Evolutionary conservation across 345 rosid species (phyloP).

Genomic region (Rhodamnia rubescens): DNA sequence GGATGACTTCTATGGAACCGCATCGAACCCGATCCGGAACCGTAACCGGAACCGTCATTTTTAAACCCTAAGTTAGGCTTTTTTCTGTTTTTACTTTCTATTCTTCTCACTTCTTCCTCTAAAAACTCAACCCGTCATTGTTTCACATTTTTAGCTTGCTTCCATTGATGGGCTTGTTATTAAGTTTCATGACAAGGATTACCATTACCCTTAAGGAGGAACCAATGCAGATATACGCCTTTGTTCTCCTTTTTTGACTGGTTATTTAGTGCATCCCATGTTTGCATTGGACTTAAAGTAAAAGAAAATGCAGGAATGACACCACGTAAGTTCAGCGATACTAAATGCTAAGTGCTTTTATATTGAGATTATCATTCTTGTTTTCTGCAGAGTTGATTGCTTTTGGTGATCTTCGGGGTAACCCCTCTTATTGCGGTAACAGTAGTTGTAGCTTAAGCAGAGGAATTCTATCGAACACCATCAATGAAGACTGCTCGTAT

Average conservation of each 20-base stretch:
- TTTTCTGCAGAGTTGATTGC: slow-evolving; percentile 60
- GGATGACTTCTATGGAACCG: too few species aligned
- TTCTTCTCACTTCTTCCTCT: too few species aligned
- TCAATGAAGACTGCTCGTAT: neutral
- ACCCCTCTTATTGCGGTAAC: slow-evolving; percentile 64
- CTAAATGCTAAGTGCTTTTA: neutral
- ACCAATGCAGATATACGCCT: neutral
- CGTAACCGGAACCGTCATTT: too few species aligned
- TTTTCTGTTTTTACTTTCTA: too few species aligned
- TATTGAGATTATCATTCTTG: neutral
- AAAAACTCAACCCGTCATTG: too few species aligned
- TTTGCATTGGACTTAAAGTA: neutral
- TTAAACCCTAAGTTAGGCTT: too few species aligned
- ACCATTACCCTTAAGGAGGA: neutral
- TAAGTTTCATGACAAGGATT: neutral
- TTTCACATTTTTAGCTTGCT: neutral
- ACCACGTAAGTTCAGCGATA: neutral
- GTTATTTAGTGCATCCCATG: neutral
- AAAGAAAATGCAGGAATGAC: neutral
- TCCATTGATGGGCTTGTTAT: neutral
- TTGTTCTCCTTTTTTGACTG: neutral
- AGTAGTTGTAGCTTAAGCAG: slow-evolving; percentile 52
- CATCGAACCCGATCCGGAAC: too few species aligned
- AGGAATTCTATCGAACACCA: neutral
- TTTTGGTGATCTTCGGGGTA: slow-evolving; percentile 77